A percentile compares a stretch with the other conserved stretches of the same genome.
Evolutionary conservation across 768 basidiomycete species (phyloP).

Genomic region (Suillus clintonianus): DNA sequence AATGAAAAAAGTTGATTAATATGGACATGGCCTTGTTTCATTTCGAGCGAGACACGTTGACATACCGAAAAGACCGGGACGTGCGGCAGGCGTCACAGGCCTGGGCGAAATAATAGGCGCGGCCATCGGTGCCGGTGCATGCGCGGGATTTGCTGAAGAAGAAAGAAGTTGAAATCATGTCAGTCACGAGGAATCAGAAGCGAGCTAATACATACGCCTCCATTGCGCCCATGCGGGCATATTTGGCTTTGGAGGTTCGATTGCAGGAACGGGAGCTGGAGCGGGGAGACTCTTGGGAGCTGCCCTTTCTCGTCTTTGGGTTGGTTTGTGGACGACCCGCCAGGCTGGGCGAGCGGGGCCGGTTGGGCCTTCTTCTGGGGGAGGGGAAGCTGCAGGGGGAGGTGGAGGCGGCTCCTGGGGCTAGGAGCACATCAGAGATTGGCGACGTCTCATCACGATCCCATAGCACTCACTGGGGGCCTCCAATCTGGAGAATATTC

Average conservation of each 20-base stretch:
- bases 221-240: slow-evolving; percentile 85
- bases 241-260: slow-evolving; percentile 50
- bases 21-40: background rate
- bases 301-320: slow-evolving; percentile 47
- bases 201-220: slow-evolving; percentile 58
- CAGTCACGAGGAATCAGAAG: slow-evolving; percentile 3
- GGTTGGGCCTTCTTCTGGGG: slow-evolving; percentile 48
- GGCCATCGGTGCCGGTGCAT: slow-evolving; percentile 50
- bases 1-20: background rate
- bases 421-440: slow-evolving; percentile 15
- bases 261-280: slow-evolving; percentile 37
- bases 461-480: slow-evolving; percentile 47
- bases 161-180: background rate
- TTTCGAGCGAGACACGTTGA: background rate
- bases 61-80: slow-evolving; percentile 69
- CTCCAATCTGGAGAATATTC: slow-evolving; percentile 78
- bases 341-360: slow-evolving; percentile 67
- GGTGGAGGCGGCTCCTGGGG: slow-evolving; percentile 39
- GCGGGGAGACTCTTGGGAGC: slow-evolving; percentile 45
- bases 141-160: slow-evolving; percentile 60
- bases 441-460: background rate
- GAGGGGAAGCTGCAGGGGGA: slow-evolving; percentile 43
- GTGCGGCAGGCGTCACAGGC: slow-evolving; percentile 49
- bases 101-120: slow-evolving; percentile 30
- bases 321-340: slow-evolving; percentile 68